Evolutionary conservation across 768 basidiomycete genomes (phyloP).

Genomic region (Lactarius evosmus): DNA sequence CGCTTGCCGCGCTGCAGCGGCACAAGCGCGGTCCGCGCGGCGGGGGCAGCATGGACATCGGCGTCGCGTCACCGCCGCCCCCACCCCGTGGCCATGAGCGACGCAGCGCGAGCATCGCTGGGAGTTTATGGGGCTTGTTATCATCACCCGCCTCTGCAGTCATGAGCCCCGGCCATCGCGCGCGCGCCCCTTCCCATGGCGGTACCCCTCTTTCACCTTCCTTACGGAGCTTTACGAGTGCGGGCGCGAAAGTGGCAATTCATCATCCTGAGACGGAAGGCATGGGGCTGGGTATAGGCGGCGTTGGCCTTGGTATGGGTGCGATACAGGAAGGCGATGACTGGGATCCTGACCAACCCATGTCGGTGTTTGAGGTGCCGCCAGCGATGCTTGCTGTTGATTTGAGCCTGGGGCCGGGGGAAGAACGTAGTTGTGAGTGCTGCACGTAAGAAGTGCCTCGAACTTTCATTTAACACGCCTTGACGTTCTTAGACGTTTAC

Average conservation of each 20-base stretch:
- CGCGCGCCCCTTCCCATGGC: constrained; percentile 29
- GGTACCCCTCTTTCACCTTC: constrained; percentile 18
- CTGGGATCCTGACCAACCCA: constrained; percentile 56
- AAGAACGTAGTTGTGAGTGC: constrained; percentile 75
- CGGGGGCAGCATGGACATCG: constrained; percentile 80
- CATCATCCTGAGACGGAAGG: constrained; percentile 21
- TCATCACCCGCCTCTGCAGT: constrained; percentile 29
- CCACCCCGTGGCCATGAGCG: constrained; percentile 42
- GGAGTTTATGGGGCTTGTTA: constrained; percentile 44
- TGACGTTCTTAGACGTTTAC: constrained; percentile 63
- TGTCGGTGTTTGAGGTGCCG: constrained; percentile 85
- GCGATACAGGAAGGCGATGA: constrained; percentile 38
- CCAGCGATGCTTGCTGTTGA: constrained; percentile 91
- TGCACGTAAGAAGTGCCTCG: not conserved
- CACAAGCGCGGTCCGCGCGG: constrained; percentile 54
- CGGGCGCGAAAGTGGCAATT: constrained; percentile 16
- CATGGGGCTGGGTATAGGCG: constrained; percentile 37
- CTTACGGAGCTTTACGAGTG: constrained; percentile 18
- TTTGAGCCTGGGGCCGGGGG: constrained; percentile 74
- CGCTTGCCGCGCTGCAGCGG: constrained; percentile 47
- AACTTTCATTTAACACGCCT: constrained; percentile 16
- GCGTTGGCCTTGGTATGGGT: constrained; percentile 25
- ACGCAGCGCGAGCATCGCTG: constrained; percentile 47
- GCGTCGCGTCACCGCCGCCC: constrained; percentile 42
- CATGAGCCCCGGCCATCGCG: constrained; percentile 28